phyloP scores from a whole-genome alignment of 257 asterid species.

The Forsythia suspensa region DNA sequence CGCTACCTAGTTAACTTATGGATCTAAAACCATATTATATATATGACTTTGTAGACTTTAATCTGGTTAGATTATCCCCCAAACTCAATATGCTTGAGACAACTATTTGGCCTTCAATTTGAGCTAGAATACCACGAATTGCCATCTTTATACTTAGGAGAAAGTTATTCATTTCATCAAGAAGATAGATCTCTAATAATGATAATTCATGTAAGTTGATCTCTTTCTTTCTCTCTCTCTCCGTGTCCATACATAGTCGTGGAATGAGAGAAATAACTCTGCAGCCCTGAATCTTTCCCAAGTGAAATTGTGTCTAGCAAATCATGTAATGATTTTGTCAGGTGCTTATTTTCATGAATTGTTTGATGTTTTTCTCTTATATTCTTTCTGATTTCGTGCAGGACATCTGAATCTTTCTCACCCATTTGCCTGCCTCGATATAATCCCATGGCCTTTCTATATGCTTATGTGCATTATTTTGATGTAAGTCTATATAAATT shows the following conservation, averaged over 20 bases:
- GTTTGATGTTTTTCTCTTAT: slow-evolving; percentile 16
- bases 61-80: background rate
- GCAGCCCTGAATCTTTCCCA: background rate
- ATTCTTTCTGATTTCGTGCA: slow-evolving; percentile 41
- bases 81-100: background rate
- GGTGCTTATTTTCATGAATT: slow-evolving; percentile 9
- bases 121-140: background rate
- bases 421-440: slow-evolving; percentile 99
- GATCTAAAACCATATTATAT: too few relatives aligned
- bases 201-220: background rate
- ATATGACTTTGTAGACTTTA: too few relatives aligned
- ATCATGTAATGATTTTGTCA: background rate
- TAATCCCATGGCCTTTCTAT: slow-evolving; percentile 89
- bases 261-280: background rate
- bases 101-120: background rate
- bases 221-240: background rate
- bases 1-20: background rate
- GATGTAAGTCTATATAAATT: slow-evolving; percentile 64
- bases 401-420: slow-evolving; percentile 98
- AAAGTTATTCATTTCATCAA: background rate
- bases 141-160: background rate
- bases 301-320: background rate
- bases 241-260: background rate
- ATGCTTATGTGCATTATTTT: slow-evolving; percentile 96
- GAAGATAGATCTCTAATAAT: background rate